These are phyloP conservation scores for Pyronema domesticum DNA, from an alignment of 495 filamentous ascomycete genomes.

Conservation along the genomic window DNA sequence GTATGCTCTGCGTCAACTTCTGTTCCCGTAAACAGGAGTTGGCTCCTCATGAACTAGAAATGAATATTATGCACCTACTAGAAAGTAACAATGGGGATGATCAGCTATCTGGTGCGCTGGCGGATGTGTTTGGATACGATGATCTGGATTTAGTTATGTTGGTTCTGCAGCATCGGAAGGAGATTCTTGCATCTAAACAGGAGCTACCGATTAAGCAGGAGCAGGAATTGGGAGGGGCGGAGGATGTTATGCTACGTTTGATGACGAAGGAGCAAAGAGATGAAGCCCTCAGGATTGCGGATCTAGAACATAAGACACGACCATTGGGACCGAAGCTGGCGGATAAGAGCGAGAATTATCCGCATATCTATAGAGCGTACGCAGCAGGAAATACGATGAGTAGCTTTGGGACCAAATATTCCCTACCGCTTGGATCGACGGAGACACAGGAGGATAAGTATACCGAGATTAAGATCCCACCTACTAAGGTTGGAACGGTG, in stretches of 20 bases:
- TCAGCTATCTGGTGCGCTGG: constrained; percentile 73
- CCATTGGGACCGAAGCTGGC: constrained; percentile 39
- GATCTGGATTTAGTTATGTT: constrained; percentile 81
- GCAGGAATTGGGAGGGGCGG: constrained; percentile 18
- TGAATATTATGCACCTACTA: constrained; percentile 39
- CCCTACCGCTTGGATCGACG: constrained; percentile 47
- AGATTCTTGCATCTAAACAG: constrained; percentile 33
- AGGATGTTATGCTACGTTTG: constrained; percentile 41
- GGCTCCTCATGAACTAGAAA: constrained; percentile 8
- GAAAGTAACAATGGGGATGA: constrained; percentile 49
- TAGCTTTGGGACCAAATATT: constrained; percentile 57
- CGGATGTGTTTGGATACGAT: constrained; percentile 79
- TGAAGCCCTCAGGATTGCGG: constrained; percentile 49
- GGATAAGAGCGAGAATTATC: constrained; percentile 43
- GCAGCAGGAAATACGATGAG: constrained; percentile 68
- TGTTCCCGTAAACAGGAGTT: constrained; percentile 15
- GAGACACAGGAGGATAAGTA: constrained; percentile 51
- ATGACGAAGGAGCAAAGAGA: constrained; percentile 63
- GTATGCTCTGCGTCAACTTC: constrained; percentile 22
- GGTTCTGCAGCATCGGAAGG: constrained; percentile 51
- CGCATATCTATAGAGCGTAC: constrained; percentile 77
- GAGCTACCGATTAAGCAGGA: background rate
- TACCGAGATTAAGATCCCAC: constrained; percentile 74
- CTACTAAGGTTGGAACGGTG: constrained; percentile 57
- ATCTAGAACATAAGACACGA: constrained; percentile 67